phyloP scores from a whole-genome alignment of 108 stramenopile genomes.

The Nitzschia palea region DNA sequence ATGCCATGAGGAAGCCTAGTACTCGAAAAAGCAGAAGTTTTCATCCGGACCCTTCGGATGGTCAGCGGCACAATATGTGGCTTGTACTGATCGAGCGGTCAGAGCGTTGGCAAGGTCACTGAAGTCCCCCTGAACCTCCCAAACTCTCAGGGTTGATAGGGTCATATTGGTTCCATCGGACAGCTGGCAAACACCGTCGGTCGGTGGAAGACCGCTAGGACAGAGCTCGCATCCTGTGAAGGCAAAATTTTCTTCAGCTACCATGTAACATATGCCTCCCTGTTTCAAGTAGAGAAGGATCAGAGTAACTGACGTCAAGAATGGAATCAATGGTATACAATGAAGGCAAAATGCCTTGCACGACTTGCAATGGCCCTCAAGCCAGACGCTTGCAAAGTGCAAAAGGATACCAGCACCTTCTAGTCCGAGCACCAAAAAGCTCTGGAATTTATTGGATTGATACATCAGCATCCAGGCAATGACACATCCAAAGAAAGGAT shows the following conservation, averaged over 20 bases:
- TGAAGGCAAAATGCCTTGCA: not conserved
- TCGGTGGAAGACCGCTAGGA: not conserved
- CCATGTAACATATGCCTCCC: conserved; percentile 16
- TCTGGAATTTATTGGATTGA: conserved; percentile 11
- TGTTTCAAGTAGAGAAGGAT: conserved; percentile 14
- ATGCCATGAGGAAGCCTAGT: too few species aligned
- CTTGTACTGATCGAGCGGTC: conserved; percentile 7
- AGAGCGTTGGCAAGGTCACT: not conserved
- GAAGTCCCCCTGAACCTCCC: conserved; percentile 2
- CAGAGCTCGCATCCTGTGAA: conserved; percentile 19
- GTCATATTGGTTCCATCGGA: not conserved
- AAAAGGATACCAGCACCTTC: conserved; percentile 7
- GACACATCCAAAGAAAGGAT: conserved; percentile 27
- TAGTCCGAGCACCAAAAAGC: conserved; percentile 13
- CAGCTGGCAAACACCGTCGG: not conserved
- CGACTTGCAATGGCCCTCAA: not conserved
- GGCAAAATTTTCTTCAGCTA: not conserved
- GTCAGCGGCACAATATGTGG: conserved; percentile 5
- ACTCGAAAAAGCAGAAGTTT: conserved; percentile 20
- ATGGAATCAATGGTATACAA: conserved; percentile 4
- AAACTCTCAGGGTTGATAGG: not conserved
- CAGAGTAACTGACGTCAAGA: conserved; percentile 1
- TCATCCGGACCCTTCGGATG: not conserved
- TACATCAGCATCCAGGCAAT: conserved; percentile 25
- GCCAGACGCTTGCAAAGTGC: conserved; percentile 9